Base-by-base conservation (phyloP, 2,329 filamentous ascomycete species). In the Pseudogymnoascus sp. region DNA sequence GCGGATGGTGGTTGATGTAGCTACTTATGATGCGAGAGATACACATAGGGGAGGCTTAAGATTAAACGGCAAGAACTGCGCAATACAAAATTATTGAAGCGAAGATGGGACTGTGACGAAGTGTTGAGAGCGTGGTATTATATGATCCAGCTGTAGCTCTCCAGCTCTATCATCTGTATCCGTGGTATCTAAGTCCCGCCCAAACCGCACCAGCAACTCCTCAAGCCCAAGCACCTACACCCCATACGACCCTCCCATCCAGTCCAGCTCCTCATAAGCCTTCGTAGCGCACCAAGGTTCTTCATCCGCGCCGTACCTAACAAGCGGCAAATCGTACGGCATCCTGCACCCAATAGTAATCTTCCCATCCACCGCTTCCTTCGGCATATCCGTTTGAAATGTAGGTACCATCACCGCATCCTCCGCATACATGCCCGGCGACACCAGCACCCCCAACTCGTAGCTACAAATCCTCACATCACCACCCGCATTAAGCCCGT, bases 381-480 rank as follows among this genome's bases (percentile, higher is more conserved):
- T 68, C 1, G 86, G 85, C 21, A 67, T 71, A 73, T 95, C 87
- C 3, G 72, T 80, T 65, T 81, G 80, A 73, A 93, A 93, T 0
- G 83, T 84, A 1, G 85, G 85, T 1, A 88, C 77, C 88, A 96
- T 95, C 0, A 72, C 73, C 23, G 68, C 64, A 23, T 71, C 68
- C 26, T 79, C 74, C 7, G 76, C 75, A 31, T 83, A 78, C 16
- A 87, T 71, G 6, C 75, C 84, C 0, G 92, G 91, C 90, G 91
- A 96, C 0, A 96, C 81, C 57, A 96, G 72, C 1, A 96, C 90
- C 0, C 92, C 92, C 34, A 91, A 83, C 73, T 96, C 92, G 78
- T 88, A 96, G 31, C 90, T 95, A 64, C 88, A 86, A 29, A 96
- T 84, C 37, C 87, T 82, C 31, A 91, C 77, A 69, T 90, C 83